Evolutionary conservation across 139 green algal genomes (phyloP), one percentile per base, ranked within the genome.

Genomic region (Astrephomene gubernaculifera): DNA sequence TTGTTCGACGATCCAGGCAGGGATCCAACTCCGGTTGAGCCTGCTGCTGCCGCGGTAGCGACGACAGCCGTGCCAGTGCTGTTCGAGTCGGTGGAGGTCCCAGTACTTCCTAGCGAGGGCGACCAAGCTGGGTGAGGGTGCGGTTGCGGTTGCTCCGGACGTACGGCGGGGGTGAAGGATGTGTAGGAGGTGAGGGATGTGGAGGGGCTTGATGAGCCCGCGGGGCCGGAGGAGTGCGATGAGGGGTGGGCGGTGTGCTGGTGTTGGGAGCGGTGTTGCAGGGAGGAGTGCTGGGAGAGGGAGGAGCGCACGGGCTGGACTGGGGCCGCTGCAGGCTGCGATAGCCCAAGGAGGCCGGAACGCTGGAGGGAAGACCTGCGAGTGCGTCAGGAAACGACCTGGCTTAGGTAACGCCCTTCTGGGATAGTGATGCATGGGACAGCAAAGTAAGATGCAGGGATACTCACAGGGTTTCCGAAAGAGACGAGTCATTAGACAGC

Each of bases 331-430:
- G 63, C 19, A 25, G 74, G 74, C 38, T 60, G 54, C n/a, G 76
- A 45, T 2, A 85, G 44, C 4, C 79, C 79, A 4, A 85, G 43
- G 2, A 85, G 79, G 24, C 79, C 79, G 1, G 79, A 65, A 21
- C 45, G 79, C n/a, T 85, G 79, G 31, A 85, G 63, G 2, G 64
- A 76, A 5, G 57, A 71, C 74, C 74, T 82, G 74, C 25, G 41
- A 24, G 65, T n/a, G n/a, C n/a, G n/a, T n/a, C n/a, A n/a, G n/a
- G n/a, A n/a, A n/a, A n/a, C n/a, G n/a, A n/a, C n/a, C n/a, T n/a
- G n/a, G n/a, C n/a, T n/a, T n/a, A n/a, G n/a, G n/a, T n/a, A n/a
- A n/a, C n/a, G n/a, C n/a, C n/a, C n/a, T n/a, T n/a, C n/a, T n/a
- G n/a, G n/a, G n/a, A n/a, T n/a, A n/a, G n/a, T n/a, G n/a, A n/a